Evolutionary conservation across 768 basidiomycete genomes (phyloP).

Genomic region (Serendipita sp.): DNA sequence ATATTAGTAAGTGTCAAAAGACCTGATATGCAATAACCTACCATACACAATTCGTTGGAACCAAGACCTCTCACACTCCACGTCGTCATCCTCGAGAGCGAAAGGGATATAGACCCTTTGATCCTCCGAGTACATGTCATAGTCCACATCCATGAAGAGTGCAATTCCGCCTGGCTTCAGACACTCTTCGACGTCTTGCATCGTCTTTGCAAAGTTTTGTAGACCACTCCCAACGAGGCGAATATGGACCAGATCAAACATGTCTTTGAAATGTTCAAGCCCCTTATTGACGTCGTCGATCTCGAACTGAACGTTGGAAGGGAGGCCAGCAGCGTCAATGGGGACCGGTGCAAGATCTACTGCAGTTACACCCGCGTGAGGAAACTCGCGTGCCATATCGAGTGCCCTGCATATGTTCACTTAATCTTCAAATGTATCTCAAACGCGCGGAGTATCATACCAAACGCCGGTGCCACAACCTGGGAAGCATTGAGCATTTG

Average conservation of each 20-base stretch:
- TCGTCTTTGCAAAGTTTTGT: neutral
- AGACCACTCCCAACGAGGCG: neutral
- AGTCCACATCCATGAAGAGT: neutral
- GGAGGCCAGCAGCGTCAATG: neutral
- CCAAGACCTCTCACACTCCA: neutral
- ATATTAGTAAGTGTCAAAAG: neutral
- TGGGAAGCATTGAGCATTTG: neutral
- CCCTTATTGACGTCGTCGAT: neutral
- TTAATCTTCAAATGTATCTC: neutral
- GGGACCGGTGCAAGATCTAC: conserved; percentile 1
- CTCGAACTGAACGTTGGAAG: neutral
- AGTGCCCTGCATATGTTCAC: neutral
- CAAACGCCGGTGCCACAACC: neutral
- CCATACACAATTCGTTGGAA: conserved; percentile 5
- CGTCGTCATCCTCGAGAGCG: neutral
- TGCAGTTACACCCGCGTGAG: neutral
- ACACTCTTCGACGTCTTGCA: neutral
- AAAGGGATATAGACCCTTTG: neutral
- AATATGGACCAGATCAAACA: neutral
- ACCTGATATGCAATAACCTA: neutral
- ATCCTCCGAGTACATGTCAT: conserved; percentile 3
- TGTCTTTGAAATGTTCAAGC: neutral
- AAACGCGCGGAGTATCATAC: neutral
- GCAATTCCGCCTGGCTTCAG: neutral
- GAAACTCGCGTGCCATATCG: neutral